phyloP scores from a whole-genome alignment of 139 green algal species.

The Picocystis salinarum region DNA sequence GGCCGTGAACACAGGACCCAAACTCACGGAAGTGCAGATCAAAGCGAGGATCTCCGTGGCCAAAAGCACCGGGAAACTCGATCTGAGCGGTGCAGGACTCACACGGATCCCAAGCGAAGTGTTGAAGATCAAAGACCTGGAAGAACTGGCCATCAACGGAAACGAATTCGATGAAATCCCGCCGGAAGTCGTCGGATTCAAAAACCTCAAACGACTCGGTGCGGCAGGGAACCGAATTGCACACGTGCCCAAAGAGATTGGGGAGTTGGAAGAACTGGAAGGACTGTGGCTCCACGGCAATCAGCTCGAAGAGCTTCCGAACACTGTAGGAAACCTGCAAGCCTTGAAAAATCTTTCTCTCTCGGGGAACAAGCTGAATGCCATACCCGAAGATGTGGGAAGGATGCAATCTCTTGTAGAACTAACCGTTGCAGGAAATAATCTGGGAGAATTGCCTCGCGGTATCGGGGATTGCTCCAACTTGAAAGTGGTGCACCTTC shows the following conservation, averaged over 20 bases:
- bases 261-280: slow-evolving; percentile 1
- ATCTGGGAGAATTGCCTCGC: slow-evolving; percentile 14
- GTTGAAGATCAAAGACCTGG: slow-evolving; percentile 10
- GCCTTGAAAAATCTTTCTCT: slow-evolving; percentile 29
- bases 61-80: slow-evolving; percentile 26
- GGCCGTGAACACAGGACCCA: too few species aligned
- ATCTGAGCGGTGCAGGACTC: slow-evolving; percentile 42
- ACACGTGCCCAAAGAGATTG: neutral
- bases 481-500: slow-evolving; percentile 24
- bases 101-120: slow-evolving; percentile 20
- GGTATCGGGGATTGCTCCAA: slow-evolving; percentile 13
- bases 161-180: slow-evolving; percentile 21
- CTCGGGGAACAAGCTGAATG: slow-evolving; percentile 36
- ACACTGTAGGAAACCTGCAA: slow-evolving; percentile 22
- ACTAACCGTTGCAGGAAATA: neutral
- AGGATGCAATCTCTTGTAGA: neutral
- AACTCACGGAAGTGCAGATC: too few species aligned
- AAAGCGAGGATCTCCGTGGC: too few species aligned
- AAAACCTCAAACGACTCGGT: neutral
- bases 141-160: slow-evolving; percentile 46
- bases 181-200: neutral
- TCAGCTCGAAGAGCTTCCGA: slow-evolving; percentile 29
- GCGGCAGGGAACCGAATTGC: neutral
- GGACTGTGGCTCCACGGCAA: slow-evolving; percentile 32
- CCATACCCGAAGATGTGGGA: slow-evolving; percentile 23